Evolutionary conservation across 352 stramenopile species (phyloP), one percentile per base, ranked within the genome.

Genomic region (Achlya hypogyna): DNA sequence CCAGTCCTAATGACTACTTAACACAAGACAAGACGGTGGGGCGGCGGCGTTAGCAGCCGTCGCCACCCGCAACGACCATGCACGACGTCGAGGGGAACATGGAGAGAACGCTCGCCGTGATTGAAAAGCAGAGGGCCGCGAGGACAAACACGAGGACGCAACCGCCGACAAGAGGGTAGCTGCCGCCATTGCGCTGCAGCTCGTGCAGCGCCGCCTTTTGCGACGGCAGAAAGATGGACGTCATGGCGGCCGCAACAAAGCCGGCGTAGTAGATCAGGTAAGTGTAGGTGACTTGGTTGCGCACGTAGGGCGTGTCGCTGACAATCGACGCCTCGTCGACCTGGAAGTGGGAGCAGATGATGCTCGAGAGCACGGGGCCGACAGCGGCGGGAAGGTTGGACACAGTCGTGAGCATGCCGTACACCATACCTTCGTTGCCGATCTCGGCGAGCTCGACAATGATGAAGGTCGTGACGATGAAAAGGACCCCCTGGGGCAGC

Each of bases 371-470:
- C 8, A 67, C 60, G 27, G 60, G 51, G 22, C 60, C 60, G 28
- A 60, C 51, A 25, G 51, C 51, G 23, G n/a, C 47, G 8, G 60
- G 60, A 32, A 67, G 51, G 51, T 67, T 67, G 40, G 38, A 52
- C 10, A 67, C 42, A 10, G 60, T 67, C 34, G 60, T 67, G n/a
- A 67, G 42, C 2, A 67, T 29, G 51, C 60, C 60, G 34, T 67
- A 67, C 12, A 67, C 71, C 16, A 77, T 72, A 32, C 73, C 74
- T 73, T 89, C 81, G 67, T 86, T 72, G 35, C 81, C 81, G 49
- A 73, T 53, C 22, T 82, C 78, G 20, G 77, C 78, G 32, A 89
- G 51, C 69, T 89, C 81, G 22, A 88, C 78, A 8, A 85, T 77
- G 28, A 83, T 59, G 59, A 79, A 88, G 10, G 76, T 84, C 14